A percentile compares a stretch with the other conserved stretches of the same genome.
Conservation (phyloP, 2,329 filamentous ascomycete genomes). For the Sphaerulina populicola region DNA sequence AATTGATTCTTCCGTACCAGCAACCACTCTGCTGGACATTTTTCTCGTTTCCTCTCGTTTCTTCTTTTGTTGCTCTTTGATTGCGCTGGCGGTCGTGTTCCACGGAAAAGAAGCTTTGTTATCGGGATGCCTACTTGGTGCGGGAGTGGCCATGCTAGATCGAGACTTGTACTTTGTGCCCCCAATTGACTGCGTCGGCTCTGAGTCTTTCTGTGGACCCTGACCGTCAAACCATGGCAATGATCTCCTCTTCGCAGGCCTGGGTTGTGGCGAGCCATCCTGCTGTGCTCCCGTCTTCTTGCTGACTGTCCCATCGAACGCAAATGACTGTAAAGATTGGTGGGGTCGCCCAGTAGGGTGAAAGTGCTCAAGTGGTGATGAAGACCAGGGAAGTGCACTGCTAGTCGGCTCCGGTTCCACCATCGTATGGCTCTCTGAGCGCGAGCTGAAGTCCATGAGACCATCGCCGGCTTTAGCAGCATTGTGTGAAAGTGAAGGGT, state of each 20-base stretch:
- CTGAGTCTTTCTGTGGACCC: conserved; percentile 22
- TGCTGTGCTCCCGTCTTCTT: neutral
- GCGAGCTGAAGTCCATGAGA: conserved; percentile 19
- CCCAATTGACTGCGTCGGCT: conserved; percentile 7
- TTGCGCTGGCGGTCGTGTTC: conserved; percentile 64
- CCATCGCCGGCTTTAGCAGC: conserved; percentile 4
- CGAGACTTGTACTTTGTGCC: conserved; percentile 9
- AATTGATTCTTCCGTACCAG: conserved; percentile 41
- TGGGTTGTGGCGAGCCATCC: conserved; percentile 25
- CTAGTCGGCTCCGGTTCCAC: conserved; percentile 38
- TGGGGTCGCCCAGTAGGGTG: conserved; percentile 14
- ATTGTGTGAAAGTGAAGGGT: conserved; percentile 26
- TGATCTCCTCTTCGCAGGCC: conserved; percentile 52
- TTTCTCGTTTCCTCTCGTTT: conserved; percentile 56
- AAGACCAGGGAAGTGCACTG: conserved; percentile 63
- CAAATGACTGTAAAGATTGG: conserved; percentile 15
- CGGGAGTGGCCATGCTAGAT: conserved; percentile 36
- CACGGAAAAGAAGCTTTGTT: conserved; percentile 47
- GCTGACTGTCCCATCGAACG: conserved; percentile 11
- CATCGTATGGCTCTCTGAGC: conserved; percentile 26
- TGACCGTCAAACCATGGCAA: conserved; percentile 52
- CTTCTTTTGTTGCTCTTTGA: conserved; percentile 71
- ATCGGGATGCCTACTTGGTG: conserved; percentile 25
- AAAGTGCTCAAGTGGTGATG: conserved; percentile 37
- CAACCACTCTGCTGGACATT: conserved; percentile 40